phyloP scores from a whole-genome alignment of 2,329 filamentous ascomycete genomes.

The Botrytis paeoniae region DNA sequence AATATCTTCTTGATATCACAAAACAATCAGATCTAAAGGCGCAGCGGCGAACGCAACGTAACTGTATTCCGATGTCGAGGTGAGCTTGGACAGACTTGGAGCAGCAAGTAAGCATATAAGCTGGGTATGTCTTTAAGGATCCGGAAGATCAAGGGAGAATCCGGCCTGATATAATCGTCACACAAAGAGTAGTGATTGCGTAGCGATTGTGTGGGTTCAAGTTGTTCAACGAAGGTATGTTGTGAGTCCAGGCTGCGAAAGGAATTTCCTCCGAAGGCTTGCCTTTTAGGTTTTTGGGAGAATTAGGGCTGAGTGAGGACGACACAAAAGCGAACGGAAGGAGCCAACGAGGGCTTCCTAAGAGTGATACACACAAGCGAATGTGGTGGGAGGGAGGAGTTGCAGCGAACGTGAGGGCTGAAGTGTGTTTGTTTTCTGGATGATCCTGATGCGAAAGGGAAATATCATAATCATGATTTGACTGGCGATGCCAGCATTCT shows the following conservation, averaged over 20 bases:
- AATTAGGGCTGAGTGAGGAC: conserved; percentile 33
- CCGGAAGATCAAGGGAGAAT: conserved; percentile 11
- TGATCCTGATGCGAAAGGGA: conserved; percentile 20
- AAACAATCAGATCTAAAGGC: conserved; percentile 26
- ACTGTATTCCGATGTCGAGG: conserved; percentile 26
- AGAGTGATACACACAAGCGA: conserved; percentile 38
- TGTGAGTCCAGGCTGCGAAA: conserved; percentile 26
- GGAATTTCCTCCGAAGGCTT: conserved; percentile 34
- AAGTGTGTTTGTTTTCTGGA: conserved; percentile 1
- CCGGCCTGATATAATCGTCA: conserved; percentile 21
- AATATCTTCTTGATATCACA: conserved; percentile 13
- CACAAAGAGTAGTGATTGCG: conserved; percentile 13
- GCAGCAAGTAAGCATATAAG: conserved; percentile 33
- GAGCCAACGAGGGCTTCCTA: conserved; percentile 71
- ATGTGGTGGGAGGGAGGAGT: conserved; percentile 30
- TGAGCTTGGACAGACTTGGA: conserved; percentile 14
- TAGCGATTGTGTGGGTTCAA: conserved; percentile 18
- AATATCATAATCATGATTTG: conserved; percentile 21
- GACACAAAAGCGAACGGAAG: conserved; percentile 65
- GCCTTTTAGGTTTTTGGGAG: conserved; percentile 23
- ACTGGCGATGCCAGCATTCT: conserved; percentile 34
- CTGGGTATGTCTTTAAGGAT: conserved; percentile 10
- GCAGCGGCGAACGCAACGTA: conserved; percentile 35
- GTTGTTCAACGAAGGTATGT: conserved; percentile 22
- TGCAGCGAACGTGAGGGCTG: conserved; percentile 23